Evolutionary conservation across 192 early-diverging fungal species (phyloP), one percentile per base, ranked within the genome.

Genomic region (Umbelopsis sp.): DNA sequence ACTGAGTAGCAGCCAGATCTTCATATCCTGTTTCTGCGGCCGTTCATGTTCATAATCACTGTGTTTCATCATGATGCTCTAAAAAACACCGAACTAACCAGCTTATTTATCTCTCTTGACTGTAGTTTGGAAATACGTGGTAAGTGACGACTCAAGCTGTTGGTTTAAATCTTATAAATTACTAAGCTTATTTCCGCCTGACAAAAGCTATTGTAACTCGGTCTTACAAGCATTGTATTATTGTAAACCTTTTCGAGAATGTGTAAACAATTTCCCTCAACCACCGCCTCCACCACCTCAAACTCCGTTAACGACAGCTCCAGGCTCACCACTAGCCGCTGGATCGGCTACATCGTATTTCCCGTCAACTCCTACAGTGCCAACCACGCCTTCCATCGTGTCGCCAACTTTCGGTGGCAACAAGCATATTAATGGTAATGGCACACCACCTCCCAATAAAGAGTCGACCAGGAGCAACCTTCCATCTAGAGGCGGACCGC

Each of bases 211-310:
- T 75, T 91, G 92, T 72, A 99, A 97, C 81, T 97, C 95, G 6
- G 91, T 99, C 12, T 80, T 99, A 3, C 96, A 99, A 83, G 93
- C 95, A 18, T 85, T 99, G 65, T 99, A 98, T 80, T 96, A 92
- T 74, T 96, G 96, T 78, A 86, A 88, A 51, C 92, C 96, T 0
- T 99, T 99, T 73, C 91, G 97, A 66, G 92, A 97, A 78, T 95
- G 93, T 72, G 90, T 98, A 20, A 81, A 90, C 75, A 85, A 84
- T 70, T 97, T 91, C 72, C 90, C 88, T 13, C 87, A 88, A 73
- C 70, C 33, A 67, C 69, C 46, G 16, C 50, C 50, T 51, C 46
- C 51, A 58, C 67, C 72, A 35, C 71, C 49, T 16, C 69, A 67
- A 51, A 55, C 58, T 0, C 65, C 69, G n/a, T 67, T 71, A 45